Conservation (phyloP, 306 rosid genomes). For the Cicer bijugum region DNA sequence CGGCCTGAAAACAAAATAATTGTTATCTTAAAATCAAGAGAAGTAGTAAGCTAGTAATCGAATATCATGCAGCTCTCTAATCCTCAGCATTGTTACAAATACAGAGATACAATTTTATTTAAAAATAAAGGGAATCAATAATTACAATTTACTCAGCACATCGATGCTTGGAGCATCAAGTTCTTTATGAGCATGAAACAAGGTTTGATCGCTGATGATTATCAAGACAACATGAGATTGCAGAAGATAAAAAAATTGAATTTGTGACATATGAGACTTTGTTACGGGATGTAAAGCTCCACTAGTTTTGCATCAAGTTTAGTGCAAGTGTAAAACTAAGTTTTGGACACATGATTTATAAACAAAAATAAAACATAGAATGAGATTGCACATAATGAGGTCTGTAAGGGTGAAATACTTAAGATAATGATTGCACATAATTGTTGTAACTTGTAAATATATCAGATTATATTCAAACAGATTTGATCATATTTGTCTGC, state of each 20-base stretch:
- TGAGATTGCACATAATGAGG: no score
- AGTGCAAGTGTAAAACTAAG: no score
- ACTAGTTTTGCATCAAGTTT: no score
- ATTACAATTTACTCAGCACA: background rate
- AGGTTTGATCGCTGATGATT: background rate
- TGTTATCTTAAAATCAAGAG: slow-evolving; percentile 35
- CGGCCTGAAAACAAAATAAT: slow-evolving; percentile 71
- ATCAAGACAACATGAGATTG: slow-evolving; percentile 23
- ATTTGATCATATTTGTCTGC: slow-evolving; percentile 17
- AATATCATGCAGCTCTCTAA: slow-evolving; percentile 18
- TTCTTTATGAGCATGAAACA: background rate
- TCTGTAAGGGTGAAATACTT: no score
- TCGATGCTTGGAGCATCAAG: slow-evolving; percentile 1
- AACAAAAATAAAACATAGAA: no score
- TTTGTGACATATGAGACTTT: background rate
- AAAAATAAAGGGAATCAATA: slow-evolving; percentile 7
- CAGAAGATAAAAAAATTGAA: background rate
- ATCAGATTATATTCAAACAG: slow-evolving; percentile 12
- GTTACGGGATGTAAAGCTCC: background rate
- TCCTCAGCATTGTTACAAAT: background rate
- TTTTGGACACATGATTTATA: no score
- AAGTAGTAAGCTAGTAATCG: slow-evolving; percentile 19
- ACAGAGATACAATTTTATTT: background rate
- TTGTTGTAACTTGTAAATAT: background rate
- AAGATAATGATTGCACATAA: no score